Percentiles rank a stretch among this genome's conserved stretches.
Evolutionary conservation across 345 rosid genomes (phyloP).

Genomic region (Kernera saxatilis): DNA sequence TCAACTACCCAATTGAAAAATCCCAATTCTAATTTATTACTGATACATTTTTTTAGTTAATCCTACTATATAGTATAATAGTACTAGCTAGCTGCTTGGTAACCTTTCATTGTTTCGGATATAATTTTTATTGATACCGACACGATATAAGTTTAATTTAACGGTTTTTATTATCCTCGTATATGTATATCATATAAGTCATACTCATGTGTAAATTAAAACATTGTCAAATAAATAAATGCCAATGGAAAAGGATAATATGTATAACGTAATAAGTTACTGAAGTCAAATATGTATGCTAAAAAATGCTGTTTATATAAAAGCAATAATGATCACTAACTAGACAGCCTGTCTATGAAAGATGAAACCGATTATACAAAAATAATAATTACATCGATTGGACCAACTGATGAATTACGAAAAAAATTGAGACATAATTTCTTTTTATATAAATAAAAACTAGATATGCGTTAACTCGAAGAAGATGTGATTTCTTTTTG

Average conservation of each 20-base stretch:
- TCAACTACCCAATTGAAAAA: constrained; percentile 17
- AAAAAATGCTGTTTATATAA: neutral
- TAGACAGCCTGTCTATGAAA: constrained; percentile 11
- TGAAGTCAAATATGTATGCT: neutral
- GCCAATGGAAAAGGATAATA: neutral
- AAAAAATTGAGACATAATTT: too few species aligned
- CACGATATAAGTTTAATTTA: neutral
- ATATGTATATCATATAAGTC: neutral
- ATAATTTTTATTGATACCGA: neutral
- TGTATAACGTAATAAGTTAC: neutral
- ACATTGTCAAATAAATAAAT: neutral
- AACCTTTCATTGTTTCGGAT: neutral
- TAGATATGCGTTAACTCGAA: too few species aligned
- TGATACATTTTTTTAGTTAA: neutral
- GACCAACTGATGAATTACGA: neutral
- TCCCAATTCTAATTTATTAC: neutral
- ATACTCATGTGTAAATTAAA: neutral
- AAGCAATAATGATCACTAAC: neutral
- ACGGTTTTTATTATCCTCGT: neutral
- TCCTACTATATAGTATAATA: neutral
- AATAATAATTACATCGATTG: neutral
- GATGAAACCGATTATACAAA: constrained; percentile 9
- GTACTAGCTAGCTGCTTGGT: neutral
- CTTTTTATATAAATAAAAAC: too few species aligned
- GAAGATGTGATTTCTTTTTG: too few species aligned